Evolutionary conservation across 1,284 basidiomycete species (phyloP), one percentile per base, ranked within the genome.

Genomic region (Amylostereum areolatum): DNA sequence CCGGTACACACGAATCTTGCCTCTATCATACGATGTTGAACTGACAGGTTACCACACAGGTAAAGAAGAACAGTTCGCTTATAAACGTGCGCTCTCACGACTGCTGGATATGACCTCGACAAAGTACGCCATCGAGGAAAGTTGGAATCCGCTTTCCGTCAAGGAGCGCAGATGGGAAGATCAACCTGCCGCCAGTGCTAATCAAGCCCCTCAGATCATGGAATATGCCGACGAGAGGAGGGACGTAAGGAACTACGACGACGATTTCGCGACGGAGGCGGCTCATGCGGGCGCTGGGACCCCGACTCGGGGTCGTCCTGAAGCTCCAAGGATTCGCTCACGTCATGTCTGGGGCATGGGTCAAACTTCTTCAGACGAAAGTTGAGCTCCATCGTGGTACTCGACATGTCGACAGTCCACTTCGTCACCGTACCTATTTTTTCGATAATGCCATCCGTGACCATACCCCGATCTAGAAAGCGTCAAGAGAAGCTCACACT

Each of bases 31-130:
- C 34, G 3, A 5, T 35, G 12, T 10, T 31, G 47, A 43, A 1
- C 29, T 33, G 18, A 28, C n/a, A 18, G 12, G 25, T 29, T 10
- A 7, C 31, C 6, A 27, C 29, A 28, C 56, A 73, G 76, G 77
- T 7, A 77, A 83, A 59, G 83, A 84, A 60, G 82, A 86, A 63
- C 74, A 79, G 41, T 84, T 85, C 58, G 80, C 81, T 1, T 85
- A 81, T 69, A 80, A 82, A 61, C 77, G 83, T 32, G 84, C 84
- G 0, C 73, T 87, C 1, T 85, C 82, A 5, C 70, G 83, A 11
- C 62, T 86, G 31, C 67, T 77, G 45, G 83, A 89, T 63, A 85
- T 87, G 81, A 79, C 78, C 25, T 77, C 75, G 45, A 67, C 70
- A 24, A 64, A 64, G 27, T 83, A 83, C 64, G 65, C 65, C 12